Evolutionary conservation across 257 asterid species (phyloP).

Genomic region (Penstemon eatonii): DNA sequence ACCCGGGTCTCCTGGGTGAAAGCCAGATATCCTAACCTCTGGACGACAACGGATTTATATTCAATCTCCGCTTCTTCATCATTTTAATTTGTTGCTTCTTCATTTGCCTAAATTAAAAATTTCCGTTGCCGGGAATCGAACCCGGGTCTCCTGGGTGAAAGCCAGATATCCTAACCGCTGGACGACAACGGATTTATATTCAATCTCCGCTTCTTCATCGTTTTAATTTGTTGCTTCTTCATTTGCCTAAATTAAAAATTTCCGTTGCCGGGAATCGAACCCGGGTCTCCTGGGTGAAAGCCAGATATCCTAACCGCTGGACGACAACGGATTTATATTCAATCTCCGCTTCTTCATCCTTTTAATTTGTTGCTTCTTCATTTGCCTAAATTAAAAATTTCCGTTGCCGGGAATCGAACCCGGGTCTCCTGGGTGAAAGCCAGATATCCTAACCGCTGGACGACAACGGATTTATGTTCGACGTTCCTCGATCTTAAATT

Average conservation of each 20-base stretch:
- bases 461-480: slow-evolving; percentile 50
- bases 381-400: neutral
- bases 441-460: slow-evolving; percentile 99
- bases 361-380: no score
- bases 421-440: slow-evolving; percentile 98
- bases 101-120: no score
- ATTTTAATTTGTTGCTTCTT: no score
- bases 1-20: slow-evolving; percentile 98
- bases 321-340: slow-evolving; percentile 68
- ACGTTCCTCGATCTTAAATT: no score
- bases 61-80: no score
- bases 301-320: slow-evolving; percentile 99
- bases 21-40: slow-evolving; percentile 99
- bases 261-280: slow-evolving; percentile 94
- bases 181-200: slow-evolving; percentile 76
- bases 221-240: no score
- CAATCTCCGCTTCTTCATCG: no score
- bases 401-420: slow-evolving; percentile 95
- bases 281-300: slow-evolving; percentile 98
- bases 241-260: no score
- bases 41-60: slow-evolving; percentile 80
- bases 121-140: slow-evolving; percentile 92
- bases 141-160: slow-evolving; percentile 98
- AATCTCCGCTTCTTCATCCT: no score
- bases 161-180: slow-evolving; percentile 99